Base-by-base conservation (phyloP, 164 flowering plant genomes). In the Macadamia integrifolia region DNA sequence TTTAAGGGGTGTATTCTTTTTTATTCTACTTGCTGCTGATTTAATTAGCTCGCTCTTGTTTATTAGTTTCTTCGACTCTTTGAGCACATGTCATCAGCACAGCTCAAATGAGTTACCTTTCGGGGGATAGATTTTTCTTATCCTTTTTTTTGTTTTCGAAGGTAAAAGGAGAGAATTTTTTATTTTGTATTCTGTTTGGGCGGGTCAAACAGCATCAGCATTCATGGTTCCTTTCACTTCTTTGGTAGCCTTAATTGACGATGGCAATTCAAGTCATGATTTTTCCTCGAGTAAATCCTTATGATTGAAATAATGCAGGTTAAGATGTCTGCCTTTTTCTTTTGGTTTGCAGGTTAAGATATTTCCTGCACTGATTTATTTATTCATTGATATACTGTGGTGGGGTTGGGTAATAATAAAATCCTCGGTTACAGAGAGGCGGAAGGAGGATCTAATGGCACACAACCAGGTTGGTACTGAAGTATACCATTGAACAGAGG, bases 21-120 rank as follows among this genome's bases (percentile, higher is more conserved):
- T 44, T 44, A 9, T 46, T 9, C 59, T 9, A 44, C 65, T 18
- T 59, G 56, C 64, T 61, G 66, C 59, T 49, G 31, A 63, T 61
- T 53, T 52, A 29, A 62, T 60, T 57, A 17, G 55, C 43, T 52
- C 44, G 14, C 58, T 46, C 10, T 68, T 60, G 63, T 62, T 58
- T 64, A 53, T 68, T 17, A 60, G 50, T 68, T 17, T 12, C 17
- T 42, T 42, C 23, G 60, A 63, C 73, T 66, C 61, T 53, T 62
- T 35, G 40, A 35, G 40, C 40, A 35, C 1, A 35, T 58, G 14
- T 66, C 43, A 23, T 14, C 32, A 17, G 46, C 66, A 71, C 56
- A 62, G 14, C 15, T 42, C 49, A n/a, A 15, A 46, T 57, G 61
- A n/a, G n/a, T n/a, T 74, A 12, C 52, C 18, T 50, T 46, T 12